Evolutionary conservation across 352 stramenopile genomes (phyloP).

Genomic region (Phytophthora kernoviae): DNA sequence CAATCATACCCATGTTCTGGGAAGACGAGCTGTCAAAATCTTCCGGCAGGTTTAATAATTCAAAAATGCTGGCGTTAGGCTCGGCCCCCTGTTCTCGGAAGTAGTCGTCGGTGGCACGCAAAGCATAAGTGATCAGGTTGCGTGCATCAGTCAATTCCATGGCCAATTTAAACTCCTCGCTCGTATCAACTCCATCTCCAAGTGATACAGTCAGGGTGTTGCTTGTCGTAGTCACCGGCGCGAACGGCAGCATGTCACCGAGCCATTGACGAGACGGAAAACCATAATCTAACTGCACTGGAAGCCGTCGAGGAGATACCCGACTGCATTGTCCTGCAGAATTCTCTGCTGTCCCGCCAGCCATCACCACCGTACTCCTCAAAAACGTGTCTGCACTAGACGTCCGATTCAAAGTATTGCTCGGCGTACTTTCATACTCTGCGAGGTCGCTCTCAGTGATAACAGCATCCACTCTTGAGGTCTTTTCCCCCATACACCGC

Average conservation of each 20-base stretch:
- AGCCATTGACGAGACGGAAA: constrained; percentile 62
- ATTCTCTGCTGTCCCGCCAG: constrained; percentile 25
- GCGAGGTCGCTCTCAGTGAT: constrained; percentile 38
- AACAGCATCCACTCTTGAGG: constrained; percentile 22
- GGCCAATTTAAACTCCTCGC: constrained; percentile 20
- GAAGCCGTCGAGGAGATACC: constrained; percentile 49
- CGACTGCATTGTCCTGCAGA: constrained; percentile 34
- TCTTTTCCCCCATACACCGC: constrained; percentile 49
- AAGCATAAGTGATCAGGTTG: constrained; percentile 31
- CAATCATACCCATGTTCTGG: constrained; percentile 23
- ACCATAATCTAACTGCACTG: constrained; percentile 50
- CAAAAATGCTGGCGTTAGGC: constrained; percentile 31
- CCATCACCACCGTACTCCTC: constrained; percentile 33
- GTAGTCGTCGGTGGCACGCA: constrained; percentile 51
- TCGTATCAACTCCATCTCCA: not conserved
- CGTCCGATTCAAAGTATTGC: not conserved
- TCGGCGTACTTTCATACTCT: constrained; percentile 5
- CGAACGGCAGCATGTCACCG: constrained; percentile 32
- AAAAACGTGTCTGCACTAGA: constrained; percentile 47
- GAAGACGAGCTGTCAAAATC: constrained; percentile 16
- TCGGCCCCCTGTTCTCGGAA: constrained; percentile 37
- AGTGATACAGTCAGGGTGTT: constrained; percentile 36
- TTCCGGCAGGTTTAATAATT: constrained; percentile 19
- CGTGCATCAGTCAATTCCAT: constrained; percentile 31
- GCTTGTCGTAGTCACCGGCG: constrained; percentile 18